phyloP scores from a whole-genome alignment of 73 alveolate species.

The Tetrahymena borealis region DNA sequence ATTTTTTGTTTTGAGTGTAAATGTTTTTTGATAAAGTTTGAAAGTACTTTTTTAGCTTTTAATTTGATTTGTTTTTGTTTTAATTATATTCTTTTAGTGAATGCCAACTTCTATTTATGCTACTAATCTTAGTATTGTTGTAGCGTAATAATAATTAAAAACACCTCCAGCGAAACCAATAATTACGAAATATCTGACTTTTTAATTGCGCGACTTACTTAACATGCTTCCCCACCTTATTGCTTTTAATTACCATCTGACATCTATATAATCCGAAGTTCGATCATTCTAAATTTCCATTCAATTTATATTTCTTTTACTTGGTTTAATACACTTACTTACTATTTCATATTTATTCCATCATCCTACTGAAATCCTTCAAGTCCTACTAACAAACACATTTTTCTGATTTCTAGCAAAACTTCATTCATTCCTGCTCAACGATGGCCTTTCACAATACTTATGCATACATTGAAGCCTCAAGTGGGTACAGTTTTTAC shows the following conservation, averaged over 20 bases:
- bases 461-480: neutral
- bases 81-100: neutral
- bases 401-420: neutral
- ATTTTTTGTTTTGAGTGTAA: neutral
- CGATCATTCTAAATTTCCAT: neutral
- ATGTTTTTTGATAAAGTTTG: neutral
- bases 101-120: neutral
- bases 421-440: neutral
- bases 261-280: neutral
- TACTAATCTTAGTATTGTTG: neutral
- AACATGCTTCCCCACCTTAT: neutral
- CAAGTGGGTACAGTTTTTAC: neutral
- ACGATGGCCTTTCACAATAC: neutral
- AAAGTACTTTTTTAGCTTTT: neutral
- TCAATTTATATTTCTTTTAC: neutral
- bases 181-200: constrained; percentile 1
- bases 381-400: neutral
- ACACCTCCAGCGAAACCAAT: neutral
- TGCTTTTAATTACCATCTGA: neutral
- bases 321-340: neutral
- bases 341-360: neutral
- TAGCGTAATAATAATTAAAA: neutral
- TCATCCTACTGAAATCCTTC: neutral
- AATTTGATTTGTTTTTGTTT: neutral
- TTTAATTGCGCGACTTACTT: constrained; percentile 2